phyloP scores from a whole-genome alignment of 2,329 filamentous ascomycete species.

The Alternaria arborescens region DNA sequence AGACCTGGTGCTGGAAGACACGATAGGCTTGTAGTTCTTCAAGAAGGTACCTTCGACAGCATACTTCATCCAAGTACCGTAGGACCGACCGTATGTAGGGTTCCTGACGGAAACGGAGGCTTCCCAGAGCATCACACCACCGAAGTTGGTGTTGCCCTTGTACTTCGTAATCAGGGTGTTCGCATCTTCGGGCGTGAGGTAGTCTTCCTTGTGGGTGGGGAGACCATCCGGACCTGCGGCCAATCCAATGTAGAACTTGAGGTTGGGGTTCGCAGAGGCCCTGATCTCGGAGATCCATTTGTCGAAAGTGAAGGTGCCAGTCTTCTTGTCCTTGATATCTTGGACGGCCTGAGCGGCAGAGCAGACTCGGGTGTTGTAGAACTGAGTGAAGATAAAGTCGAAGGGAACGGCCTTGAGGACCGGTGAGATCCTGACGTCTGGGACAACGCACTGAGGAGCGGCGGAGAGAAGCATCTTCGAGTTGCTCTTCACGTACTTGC shows the following conservation, averaged over 20 bases:
- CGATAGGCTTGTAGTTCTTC: conserved; percentile 27
- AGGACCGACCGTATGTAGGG: conserved; percentile 54
- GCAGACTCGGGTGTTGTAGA: conserved; percentile 63
- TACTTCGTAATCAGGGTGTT: conserved; percentile 54
- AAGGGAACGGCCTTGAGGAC: conserved; percentile 57
- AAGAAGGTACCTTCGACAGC: conserved; percentile 34
- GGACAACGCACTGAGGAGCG: conserved; percentile 62
- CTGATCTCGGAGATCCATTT: conserved; percentile 54
- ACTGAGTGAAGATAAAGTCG: conserved; percentile 65
- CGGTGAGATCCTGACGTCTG: conserved; percentile 57
- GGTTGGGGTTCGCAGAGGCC: conserved; percentile 47
- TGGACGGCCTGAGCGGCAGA: conserved; percentile 56
- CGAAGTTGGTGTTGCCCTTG: conserved; percentile 54
- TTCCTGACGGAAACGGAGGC: conserved; percentile 61
- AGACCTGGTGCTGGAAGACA: conserved; percentile 17
- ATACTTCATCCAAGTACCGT: conserved; percentile 59
- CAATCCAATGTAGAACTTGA: conserved; percentile 65
- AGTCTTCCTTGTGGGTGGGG: conserved; percentile 47
- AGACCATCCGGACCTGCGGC: conserved; percentile 38
- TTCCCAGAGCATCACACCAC: conserved; percentile 69
- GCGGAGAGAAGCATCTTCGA: conserved; percentile 59
- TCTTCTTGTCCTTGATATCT: conserved; percentile 29
- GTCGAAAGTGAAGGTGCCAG: conserved; percentile 57
- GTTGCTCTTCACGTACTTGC: conserved; percentile 56
- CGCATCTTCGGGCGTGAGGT: conserved; percentile 59